A percentile compares a stretch with the other conserved stretches of the same genome.
These are phyloP conservation scores for Hanseniaspora occidentalis DNA, from an alignment of 805 yeast species.

Conservation along the genomic window DNA sequence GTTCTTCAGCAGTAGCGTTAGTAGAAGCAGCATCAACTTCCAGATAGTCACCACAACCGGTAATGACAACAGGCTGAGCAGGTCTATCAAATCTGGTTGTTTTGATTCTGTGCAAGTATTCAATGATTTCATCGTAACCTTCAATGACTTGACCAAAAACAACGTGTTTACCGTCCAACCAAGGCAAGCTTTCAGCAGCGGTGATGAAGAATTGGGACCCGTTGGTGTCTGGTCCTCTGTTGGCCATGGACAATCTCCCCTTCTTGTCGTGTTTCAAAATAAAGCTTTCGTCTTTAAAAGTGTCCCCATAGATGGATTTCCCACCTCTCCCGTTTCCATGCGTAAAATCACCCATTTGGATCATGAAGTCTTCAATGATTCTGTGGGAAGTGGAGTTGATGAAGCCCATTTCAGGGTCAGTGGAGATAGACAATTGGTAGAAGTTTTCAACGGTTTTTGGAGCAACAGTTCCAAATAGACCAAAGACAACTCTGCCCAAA, in stretches of 20 bases:
- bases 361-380: conserved; percentile 60
- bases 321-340: conserved; percentile 63
- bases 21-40: background rate
- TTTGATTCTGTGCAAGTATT: conserved; percentile 58
- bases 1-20: background rate
- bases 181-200: conserved; percentile 66
- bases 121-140: conserved; percentile 66
- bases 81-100: conserved; percentile 69
- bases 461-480: conserved; percentile 74
- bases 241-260: conserved; percentile 67
- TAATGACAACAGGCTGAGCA: conserved; percentile 1
- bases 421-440: conserved; percentile 65
- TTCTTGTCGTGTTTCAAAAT: conserved; percentile 54
- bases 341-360: conserved; percentile 75
- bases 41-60: conserved; percentile 4
- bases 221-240: conserved; percentile 68
- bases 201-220: conserved; percentile 95
- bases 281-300: conserved; percentile 61
- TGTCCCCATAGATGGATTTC: conserved; percentile 57
- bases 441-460: conserved; percentile 88
- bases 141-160: conserved; percentile 91
- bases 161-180: conserved; percentile 93
- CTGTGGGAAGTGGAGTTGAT: conserved; percentile 57
- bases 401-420: conserved; percentile 55
- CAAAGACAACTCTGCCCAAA: conserved; percentile 76